phyloP scores from a whole-genome alignment of 768 basidiomycete species.

The Mycena epipterygia region DNA sequence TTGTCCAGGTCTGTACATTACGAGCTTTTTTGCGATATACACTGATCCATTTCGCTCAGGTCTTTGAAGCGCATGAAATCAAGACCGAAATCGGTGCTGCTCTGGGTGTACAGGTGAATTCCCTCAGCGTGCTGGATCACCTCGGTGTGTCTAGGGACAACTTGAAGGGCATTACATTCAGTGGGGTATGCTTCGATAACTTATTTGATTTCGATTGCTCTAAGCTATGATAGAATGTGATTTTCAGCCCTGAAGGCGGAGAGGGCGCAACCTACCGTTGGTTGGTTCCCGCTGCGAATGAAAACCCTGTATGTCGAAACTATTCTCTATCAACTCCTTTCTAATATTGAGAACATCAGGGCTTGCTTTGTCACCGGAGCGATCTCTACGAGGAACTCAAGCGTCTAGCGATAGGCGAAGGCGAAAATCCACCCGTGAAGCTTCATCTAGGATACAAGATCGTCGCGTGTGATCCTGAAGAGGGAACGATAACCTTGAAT shows the following conservation, averaged over 20 bases:
- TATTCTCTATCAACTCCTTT: not conserved
- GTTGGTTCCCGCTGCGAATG: not conserved
- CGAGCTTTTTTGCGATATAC: too few relatives aligned
- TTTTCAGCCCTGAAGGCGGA: conserved; percentile 3
- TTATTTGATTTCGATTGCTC: not conserved
- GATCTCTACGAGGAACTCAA: conserved; percentile 29
- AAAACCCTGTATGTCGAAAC: not conserved
- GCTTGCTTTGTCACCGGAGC: conserved; percentile 18
- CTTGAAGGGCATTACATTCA: conserved; percentile 11
- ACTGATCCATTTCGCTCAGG: not conserved
- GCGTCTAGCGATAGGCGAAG: conserved; percentile 6
- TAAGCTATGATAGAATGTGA: not conserved
- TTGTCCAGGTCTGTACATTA: conserved; percentile 16
- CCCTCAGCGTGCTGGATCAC: conserved; percentile 22
- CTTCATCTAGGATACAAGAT: conserved; percentile 24
- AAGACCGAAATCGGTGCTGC: conserved; percentile 31
- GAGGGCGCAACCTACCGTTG: conserved; percentile 1
- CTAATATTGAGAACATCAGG: not conserved
- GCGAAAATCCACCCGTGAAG: conserved; percentile 13
- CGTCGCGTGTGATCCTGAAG: conserved; percentile 38
- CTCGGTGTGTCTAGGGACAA: conserved; percentile 16
- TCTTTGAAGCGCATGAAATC: conserved; percentile 27
- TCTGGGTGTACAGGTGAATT: conserved; percentile 17
- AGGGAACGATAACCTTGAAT: conserved; percentile 48
- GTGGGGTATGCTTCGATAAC: conserved; percentile 6